Base-by-base conservation (phyloP, 306 rosid species). In the Canavalia ensiformis region DNA sequence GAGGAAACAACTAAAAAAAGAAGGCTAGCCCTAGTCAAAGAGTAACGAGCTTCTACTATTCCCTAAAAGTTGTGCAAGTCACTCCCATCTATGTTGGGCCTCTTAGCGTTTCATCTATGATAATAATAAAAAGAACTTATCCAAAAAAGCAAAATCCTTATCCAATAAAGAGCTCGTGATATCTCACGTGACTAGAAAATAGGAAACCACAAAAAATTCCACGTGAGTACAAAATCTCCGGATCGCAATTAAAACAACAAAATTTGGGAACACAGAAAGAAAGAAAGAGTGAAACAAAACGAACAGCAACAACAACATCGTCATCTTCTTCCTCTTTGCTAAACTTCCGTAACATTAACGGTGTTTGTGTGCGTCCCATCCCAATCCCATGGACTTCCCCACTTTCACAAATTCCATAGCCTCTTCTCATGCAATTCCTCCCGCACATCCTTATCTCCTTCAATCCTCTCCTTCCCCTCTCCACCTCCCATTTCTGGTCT, bases 391-490 rank as follows among this genome's bases (percentile, higher is more conserved):
- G 99, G 90, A 88, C 81, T 87, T 86, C 71, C 28, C 80, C 76
- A 78, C 85, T 65, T 83, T 90, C 78, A 72, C 88, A 82, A 88
- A 87, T 88, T 88, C 86, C 90, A 82, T 88, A 82, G 74, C 86
- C 84, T 88, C 96, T 58, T 79, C 94, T 72, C 80, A 80, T 67
- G 76, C 88, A 28, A 88, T 88, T 72, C 89, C 88, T 78, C 88
- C 88, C 64, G 56, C 75, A 44, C 88, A 87, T 44, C 84, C 91
- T 33, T 90, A 72, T 83, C 88, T 76, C 2, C 81, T 88, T 73
- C 88, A 87, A 4, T 81, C 78, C 68, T 85, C 90, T 59, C 75
- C 79, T 44, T 76, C 75, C 56, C 45, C 92, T 69, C 84, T 75
- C 0, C 87, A 81, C 51, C 84, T 87, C 83, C 79, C 82, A 68